Evolutionary conservation across 2,329 filamentous ascomycete species (phyloP), one percentile per base, ranked within the genome.

Genomic region (Fusarium irregulare): DNA sequence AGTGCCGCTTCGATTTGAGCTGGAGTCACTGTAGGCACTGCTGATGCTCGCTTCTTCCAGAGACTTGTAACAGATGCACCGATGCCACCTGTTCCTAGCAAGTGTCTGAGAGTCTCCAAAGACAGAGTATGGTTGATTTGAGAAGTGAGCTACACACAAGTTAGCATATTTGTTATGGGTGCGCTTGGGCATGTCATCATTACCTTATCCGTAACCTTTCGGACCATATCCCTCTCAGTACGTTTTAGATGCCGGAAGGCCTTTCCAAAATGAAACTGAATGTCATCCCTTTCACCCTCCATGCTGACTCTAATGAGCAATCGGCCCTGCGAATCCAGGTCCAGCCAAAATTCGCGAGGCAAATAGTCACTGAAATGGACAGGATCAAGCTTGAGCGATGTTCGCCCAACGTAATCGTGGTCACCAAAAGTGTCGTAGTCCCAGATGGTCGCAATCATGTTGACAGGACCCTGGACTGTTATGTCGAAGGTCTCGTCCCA

Each of bases 401-500:
- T 98, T 67, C 96, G 89, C 27, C 96, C 96, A 37, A 98, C 93
- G 78, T 97, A 98, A 77, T 99, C 96, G 77, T 99, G 96, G 77
- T 98, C 96, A 56, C 96, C 96, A 74, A 99, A 91, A 16, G 93
- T 94, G 82, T 99, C 96, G 86, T 96, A 97, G 81, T 99, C 96
- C 96, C 96, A 99, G 44, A 98, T 92, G 1, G 96, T 99, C 32
- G 95, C 94, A 76, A 98, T 97, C 72, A 99, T 89, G 75, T 98
- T 98, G 61, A 99, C 87, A 13, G 96, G 90, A 0, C 94, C 93
- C 68, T 92, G 91, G 1, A 97, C 97, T 21, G 94, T 96, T 70
- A 99, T 97, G 77, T 99, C 96, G 50, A 98, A 92, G 2, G 94
- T 93, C 82, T 98, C 96, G 74, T 99, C 96, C 95, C 96, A 99